Conservation (phyloP, 805 yeast species). For the Wickerhamomyces chaumierensis region DNA sequence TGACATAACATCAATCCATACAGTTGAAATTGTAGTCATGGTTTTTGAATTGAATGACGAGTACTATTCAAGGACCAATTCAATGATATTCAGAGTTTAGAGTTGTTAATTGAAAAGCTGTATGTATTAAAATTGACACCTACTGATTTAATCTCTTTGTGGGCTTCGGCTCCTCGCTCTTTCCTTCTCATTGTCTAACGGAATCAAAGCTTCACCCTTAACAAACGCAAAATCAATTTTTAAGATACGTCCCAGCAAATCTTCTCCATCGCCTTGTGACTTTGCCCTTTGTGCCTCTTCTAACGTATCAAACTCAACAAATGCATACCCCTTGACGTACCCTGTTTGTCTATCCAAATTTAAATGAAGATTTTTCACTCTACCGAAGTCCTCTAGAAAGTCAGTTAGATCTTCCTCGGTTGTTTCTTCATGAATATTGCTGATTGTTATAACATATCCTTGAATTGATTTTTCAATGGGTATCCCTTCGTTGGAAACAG, state of each 20-base stretch:
- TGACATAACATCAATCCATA: too few species aligned
- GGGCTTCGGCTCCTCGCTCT: not conserved
- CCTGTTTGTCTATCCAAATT: conserved; percentile 34
- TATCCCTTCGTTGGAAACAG: conserved; percentile 8
- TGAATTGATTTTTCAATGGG: conserved; percentile 16
- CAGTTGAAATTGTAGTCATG: too few species aligned
- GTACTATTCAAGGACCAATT: too few species aligned
- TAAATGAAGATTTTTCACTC: conserved; percentile 25
- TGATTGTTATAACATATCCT: conserved; percentile 30
- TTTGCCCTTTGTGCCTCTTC: conserved; percentile 26
- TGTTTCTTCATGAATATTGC: conserved; percentile 32
- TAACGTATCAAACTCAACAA: conserved; percentile 23
- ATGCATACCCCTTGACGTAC: conserved; percentile 25
- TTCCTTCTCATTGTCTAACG: not conserved
- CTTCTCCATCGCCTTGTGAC: conserved; percentile 18
- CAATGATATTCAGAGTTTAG: too few species aligned
- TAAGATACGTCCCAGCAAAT: conserved; percentile 22
- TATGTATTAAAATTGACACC: too few species aligned
- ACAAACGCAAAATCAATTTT: conserved; percentile 29
- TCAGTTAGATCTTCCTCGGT: conserved; percentile 33
- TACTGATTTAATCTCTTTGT: not conserved
- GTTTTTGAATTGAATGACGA: too few species aligned
- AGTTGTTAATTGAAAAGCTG: too few species aligned
- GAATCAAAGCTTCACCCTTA: conserved; percentile 4
- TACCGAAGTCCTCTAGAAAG: conserved; percentile 29